These are phyloP conservation scores for Trichodelitschia bisporula DNA, from an alignment of 495 filamentous ascomycete species.

Conservation along the genomic window DNA sequence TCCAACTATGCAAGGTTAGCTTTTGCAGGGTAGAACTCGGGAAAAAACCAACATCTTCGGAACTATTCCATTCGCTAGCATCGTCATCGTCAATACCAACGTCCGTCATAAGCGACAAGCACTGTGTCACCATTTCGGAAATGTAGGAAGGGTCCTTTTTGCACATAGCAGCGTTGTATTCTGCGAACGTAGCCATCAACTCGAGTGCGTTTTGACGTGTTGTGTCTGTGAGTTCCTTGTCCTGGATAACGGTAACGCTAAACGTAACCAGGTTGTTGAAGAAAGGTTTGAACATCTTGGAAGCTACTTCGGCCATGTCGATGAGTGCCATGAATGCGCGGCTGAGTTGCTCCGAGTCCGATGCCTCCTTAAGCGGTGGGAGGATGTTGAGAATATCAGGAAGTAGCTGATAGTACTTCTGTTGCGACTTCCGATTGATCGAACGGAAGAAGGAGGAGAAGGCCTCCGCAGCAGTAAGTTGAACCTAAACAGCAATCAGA, in stretches of 20 bases:
- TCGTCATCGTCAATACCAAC: constrained; percentile 88
- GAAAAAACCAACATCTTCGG: constrained; percentile 51
- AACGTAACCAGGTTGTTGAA: constrained; percentile 85
- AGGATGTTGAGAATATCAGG: constrained; percentile 80
- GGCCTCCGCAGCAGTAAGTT: constrained; percentile 84
- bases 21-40: constrained; percentile 5
- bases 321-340: constrained; percentile 76
- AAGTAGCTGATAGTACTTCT: constrained; percentile 65
- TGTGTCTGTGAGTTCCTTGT: constrained; percentile 78
- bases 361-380: constrained; percentile 70
- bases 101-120: constrained; percentile 97
- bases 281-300: constrained; percentile 85
- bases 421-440: constrained; percentile 59
- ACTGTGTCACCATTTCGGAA: constrained; percentile 93
- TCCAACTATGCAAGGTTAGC: constrained; percentile 35
- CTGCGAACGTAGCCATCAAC: constrained; percentile 94
- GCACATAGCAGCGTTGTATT: constrained; percentile 82
- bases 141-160: constrained; percentile 78
- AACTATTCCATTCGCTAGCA: constrained; percentile 76
- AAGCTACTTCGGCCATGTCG: constrained; percentile 72
- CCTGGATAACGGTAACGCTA: constrained; percentile 74
- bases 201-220: constrained; percentile 88
- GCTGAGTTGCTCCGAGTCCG: constrained; percentile 71
- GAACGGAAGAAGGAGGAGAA: constrained; percentile 90
- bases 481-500: too few relatives aligned